phyloP scores from a whole-genome alignment of 2,329 filamentous ascomycete species.

The Colletotrichum chlorophyti region DNA sequence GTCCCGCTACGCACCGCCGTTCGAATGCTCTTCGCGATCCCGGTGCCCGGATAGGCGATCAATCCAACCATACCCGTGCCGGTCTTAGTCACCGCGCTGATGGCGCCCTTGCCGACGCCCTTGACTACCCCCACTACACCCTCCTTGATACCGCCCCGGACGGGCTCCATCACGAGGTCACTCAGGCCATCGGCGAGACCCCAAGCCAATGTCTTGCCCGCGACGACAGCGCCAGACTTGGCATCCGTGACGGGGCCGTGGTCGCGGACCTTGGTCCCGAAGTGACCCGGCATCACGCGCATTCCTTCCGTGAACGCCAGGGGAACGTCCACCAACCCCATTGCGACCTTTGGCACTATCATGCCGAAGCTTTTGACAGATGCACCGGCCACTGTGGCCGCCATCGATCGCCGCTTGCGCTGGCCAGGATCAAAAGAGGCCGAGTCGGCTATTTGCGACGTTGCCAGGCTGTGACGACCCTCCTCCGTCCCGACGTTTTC shows the following conservation, averaged over 20 bases:
- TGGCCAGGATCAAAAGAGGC: no score
- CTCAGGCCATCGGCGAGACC: conserved; percentile 53
- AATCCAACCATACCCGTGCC: conserved; percentile 30
- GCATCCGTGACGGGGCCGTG: conserved; percentile 48
- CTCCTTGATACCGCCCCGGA: conserved; percentile 44
- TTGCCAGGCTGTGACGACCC: no score
- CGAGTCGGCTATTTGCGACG: no score
- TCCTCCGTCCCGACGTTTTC: no score
- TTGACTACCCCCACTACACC: conserved; percentile 47
- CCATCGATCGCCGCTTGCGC: conserved; percentile 56
- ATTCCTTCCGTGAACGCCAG: conserved; percentile 58
- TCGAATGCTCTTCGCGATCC: conserved; percentile 28
- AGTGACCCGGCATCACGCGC: conserved; percentile 57
- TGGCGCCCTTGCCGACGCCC: conserved; percentile 51
- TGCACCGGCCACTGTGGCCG: conserved; percentile 37
- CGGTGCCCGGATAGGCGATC: conserved; percentile 26
- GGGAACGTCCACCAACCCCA: conserved; percentile 49
- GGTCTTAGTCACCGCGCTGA: conserved; percentile 23
- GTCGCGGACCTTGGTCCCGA: conserved; percentile 51
- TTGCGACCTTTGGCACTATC: conserved; percentile 45
- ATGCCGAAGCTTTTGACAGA: conserved; percentile 17
- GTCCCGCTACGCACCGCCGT: conserved; percentile 12
- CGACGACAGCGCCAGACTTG: conserved; percentile 49
- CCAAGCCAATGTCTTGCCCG: conserved; percentile 50
- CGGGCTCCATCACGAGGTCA: conserved; percentile 49